Percentiles rank a stretch among this genome's conserved stretches.
Evolutionary conservation across 495 filamentous ascomycete genomes (phyloP).

Genomic region (Penicillium arizonense): DNA sequence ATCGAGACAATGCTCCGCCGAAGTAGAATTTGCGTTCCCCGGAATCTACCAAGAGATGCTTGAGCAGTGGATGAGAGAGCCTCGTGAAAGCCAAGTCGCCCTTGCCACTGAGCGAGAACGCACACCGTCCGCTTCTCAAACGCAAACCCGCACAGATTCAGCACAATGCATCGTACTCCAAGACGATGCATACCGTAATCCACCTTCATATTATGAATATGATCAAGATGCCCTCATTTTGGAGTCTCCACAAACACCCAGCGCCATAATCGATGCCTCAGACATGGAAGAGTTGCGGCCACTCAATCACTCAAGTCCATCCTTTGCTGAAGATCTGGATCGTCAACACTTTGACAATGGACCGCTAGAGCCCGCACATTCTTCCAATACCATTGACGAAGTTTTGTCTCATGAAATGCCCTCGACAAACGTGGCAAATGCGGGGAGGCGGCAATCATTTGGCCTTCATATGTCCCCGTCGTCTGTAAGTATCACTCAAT

Average conservation of each 20-base stretch:
- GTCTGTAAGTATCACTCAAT: conserved; percentile 4
- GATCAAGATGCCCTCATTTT: not conserved
- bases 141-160: not conserved
- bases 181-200: not conserved
- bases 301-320: not conserved
- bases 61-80: conserved; percentile 17
- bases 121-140: not conserved
- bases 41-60: conserved; percentile 19
- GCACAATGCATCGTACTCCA: not conserved
- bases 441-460: conserved; percentile 11
- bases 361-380: no score
- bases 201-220: not conserved
- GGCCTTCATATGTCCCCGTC: conserved; percentile 16
- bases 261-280: no score
- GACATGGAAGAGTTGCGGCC: not conserved
- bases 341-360: no score
- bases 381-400: not conserved
- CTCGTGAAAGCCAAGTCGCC: not conserved
- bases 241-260: not conserved
- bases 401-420: not conserved
- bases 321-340: no score
- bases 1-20: conserved; percentile 5
- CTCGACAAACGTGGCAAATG: not conserved
- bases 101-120: not conserved
- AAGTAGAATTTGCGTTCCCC: conserved; percentile 23